Percentiles rank a stretch among this genome's conserved stretches.
These are phyloP conservation scores for Staphylotrichum longicolle DNA, from an alignment of 495 filamentous ascomycete species.

Conservation along the genomic window DNA sequence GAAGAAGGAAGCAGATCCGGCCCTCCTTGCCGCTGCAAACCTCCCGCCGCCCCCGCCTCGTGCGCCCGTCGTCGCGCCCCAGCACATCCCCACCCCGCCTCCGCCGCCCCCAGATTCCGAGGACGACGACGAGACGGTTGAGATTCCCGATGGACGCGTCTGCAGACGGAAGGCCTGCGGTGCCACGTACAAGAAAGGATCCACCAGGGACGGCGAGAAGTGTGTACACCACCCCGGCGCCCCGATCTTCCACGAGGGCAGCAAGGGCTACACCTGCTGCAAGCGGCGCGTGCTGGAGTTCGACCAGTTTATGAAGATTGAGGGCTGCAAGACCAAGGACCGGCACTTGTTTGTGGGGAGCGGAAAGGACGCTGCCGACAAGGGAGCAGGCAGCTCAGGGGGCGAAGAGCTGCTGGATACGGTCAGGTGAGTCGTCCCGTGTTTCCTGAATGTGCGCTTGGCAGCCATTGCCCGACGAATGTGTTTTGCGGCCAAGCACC, in stretches of 20 bases:
- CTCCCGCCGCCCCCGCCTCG: slow-evolving; percentile 48
- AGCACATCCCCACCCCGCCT: slow-evolving; percentile 57
- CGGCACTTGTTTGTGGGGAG: slow-evolving; percentile 85
- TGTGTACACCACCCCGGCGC: slow-evolving; percentile 84
- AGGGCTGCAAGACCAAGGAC: slow-evolving; percentile 79
- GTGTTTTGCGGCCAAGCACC: slow-evolving; percentile 28
- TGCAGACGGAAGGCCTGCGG: slow-evolving; percentile 80
- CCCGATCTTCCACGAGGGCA: slow-evolving; percentile 94
- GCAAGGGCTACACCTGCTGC: slow-evolving; percentile 96
- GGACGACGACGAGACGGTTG: slow-evolving; percentile 72
- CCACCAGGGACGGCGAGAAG: slow-evolving; percentile 65
- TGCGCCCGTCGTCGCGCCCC: slow-evolving; percentile 50
- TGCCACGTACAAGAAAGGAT: slow-evolving; percentile 56
- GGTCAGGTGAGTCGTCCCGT: slow-evolving; percentile 56
- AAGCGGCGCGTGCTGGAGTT: slow-evolving; percentile 94
- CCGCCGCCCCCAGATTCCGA: slow-evolving; percentile 76
- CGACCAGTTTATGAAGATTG: slow-evolving; percentile 94
- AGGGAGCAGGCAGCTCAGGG: slow-evolving; percentile 35
- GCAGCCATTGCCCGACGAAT: slow-evolving; percentile 3
- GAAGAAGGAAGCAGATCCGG: slow-evolving; percentile 45
- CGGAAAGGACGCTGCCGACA: slow-evolving; percentile 51
- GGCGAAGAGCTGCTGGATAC: slow-evolving; percentile 61
- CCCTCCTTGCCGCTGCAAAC: slow-evolving; percentile 35
- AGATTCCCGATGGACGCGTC: slow-evolving; percentile 66
- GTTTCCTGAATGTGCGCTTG: slow-evolving; percentile 14